Percentiles rank a stretch among this genome's conserved stretches.
Conservation (phyloP, 2,329 filamentous ascomycete genomes). For the Colletotrichum sp. region DNA sequence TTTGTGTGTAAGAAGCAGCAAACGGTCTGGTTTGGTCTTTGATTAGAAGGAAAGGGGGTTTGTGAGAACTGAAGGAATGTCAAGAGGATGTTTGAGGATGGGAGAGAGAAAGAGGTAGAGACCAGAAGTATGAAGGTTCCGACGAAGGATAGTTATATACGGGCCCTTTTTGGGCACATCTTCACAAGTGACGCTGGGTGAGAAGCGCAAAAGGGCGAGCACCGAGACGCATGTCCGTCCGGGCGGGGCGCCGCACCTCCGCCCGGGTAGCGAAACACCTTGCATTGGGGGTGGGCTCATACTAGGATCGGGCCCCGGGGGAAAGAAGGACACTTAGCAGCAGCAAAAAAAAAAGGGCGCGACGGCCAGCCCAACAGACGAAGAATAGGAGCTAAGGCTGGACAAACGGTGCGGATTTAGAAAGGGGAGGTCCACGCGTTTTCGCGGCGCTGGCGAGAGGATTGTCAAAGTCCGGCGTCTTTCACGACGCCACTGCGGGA, state of each 20-base stretch:
- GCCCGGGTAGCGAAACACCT: slow-evolving; percentile 14
- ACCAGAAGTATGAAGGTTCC: neutral
- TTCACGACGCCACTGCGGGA: slow-evolving; percentile 1
- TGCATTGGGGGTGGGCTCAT: slow-evolving; percentile 10
- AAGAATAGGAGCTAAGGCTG: neutral
- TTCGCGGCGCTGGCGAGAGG: neutral
- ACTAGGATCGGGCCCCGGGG: slow-evolving; percentile 11
- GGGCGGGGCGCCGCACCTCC: slow-evolving; percentile 14
- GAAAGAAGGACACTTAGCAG: neutral
- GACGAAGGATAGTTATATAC: slow-evolving; percentile 13
- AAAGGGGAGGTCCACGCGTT: slow-evolving; percentile 9
- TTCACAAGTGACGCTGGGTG: neutral
- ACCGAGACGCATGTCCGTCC: slow-evolving; percentile 19
- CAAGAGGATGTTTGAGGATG: neutral
- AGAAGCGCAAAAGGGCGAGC: neutral
- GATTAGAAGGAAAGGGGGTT: neutral
- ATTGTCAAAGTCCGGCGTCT: slow-evolving; percentile 6
- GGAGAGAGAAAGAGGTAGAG: neutral
- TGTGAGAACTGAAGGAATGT: neutral
- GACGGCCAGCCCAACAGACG: neutral
- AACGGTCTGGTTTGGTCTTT: neutral
- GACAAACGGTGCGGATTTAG: neutral
- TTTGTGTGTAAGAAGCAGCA: neutral
- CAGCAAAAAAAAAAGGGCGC: neutral
- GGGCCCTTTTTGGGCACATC: neutral